Conservation (phyloP, 2,329 filamentous ascomycete species). For the Aspergillus fijiensis region DNA sequence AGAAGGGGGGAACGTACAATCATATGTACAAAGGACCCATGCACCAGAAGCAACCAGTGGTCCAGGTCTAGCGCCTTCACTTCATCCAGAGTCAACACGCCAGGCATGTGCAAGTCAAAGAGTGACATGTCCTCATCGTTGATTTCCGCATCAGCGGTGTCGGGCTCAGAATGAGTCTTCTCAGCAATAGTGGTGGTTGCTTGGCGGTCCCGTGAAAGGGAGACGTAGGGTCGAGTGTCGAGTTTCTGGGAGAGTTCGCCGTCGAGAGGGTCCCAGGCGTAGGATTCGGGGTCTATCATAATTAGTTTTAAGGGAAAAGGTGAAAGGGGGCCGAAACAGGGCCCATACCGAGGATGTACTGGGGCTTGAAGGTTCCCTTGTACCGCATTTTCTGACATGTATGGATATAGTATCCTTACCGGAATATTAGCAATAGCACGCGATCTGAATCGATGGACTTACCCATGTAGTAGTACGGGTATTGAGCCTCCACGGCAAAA, state of each 20-base stretch:
- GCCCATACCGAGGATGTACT: constrained; percentile 48
- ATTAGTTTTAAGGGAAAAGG: neutral
- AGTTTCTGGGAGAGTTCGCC: constrained; percentile 43
- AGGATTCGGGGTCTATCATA: constrained; percentile 46
- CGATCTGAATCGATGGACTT: constrained; percentile 8
- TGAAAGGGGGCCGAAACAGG: neutral
- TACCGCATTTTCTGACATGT: constrained; percentile 54
- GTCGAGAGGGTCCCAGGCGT: constrained; percentile 47
- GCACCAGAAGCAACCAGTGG: constrained; percentile 45
- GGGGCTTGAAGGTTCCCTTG: constrained; percentile 48
- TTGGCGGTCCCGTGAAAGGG: constrained; percentile 41
- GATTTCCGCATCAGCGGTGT: constrained; percentile 22
- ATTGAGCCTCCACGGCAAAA: constrained; percentile 54
- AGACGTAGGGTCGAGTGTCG: constrained; percentile 46
- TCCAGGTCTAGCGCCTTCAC: constrained; percentile 45
- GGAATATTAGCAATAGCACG: neutral
- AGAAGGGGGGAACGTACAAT: constrained; percentile 27
- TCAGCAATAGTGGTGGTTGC: constrained; percentile 10
- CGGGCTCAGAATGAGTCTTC: neutral
- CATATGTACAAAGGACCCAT: constrained; percentile 44
- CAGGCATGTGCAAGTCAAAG: constrained; percentile 49
- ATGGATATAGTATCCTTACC: constrained; percentile 62
- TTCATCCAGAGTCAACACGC: constrained; percentile 45
- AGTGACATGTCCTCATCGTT: constrained; percentile 46
- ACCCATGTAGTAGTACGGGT: constrained; percentile 67